Percentiles rank a stretch among this genome's conserved stretches.
Conservation (phyloP, 176 grass and related monocot genomes). For the Lolium rigidum region DNA sequence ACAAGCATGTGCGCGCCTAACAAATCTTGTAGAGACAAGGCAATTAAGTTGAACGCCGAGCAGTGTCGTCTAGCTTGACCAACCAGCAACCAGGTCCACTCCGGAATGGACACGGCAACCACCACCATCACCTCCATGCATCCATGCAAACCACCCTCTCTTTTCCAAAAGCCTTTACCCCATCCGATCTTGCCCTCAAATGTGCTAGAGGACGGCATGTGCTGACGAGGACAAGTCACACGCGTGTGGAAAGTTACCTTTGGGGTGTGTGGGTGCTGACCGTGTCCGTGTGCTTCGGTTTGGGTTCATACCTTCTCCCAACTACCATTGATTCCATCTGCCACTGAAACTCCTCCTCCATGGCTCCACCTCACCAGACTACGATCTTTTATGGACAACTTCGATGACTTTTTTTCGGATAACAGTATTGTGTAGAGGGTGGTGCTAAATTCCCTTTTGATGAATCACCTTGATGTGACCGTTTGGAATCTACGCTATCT, state of each 20-base stretch:
- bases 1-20: conserved; percentile 19
- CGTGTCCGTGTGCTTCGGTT: neutral
- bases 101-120: conserved; percentile 43
- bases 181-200: neutral
- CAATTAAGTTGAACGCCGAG: conserved; percentile 31
- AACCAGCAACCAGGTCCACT: neutral
- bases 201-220: conserved; percentile 30
- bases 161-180: neutral
- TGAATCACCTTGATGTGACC: neutral
- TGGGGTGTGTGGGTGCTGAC: conserved; percentile 34
- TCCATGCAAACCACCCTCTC: conserved; percentile 23
- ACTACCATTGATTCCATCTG: conserved; percentile 23
- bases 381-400: conserved; percentile 19
- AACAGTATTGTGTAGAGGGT: neutral
- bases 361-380: neutral
- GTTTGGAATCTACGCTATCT: neutral
- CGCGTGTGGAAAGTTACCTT: neutral
- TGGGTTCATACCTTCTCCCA: conserved; percentile 7
- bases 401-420: neutral
- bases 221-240: conserved; percentile 25
- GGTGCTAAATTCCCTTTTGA: neutral
- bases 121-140: conserved; percentile 20
- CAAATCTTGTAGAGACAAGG: conserved; percentile 24
- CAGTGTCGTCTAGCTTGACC: conserved; percentile 21
- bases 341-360: neutral